Evolutionary conservation across 2,329 filamentous ascomycete genomes (phyloP), one percentile per base, ranked within the genome.

Genomic region (Grosmannia clavigera): DNA sequence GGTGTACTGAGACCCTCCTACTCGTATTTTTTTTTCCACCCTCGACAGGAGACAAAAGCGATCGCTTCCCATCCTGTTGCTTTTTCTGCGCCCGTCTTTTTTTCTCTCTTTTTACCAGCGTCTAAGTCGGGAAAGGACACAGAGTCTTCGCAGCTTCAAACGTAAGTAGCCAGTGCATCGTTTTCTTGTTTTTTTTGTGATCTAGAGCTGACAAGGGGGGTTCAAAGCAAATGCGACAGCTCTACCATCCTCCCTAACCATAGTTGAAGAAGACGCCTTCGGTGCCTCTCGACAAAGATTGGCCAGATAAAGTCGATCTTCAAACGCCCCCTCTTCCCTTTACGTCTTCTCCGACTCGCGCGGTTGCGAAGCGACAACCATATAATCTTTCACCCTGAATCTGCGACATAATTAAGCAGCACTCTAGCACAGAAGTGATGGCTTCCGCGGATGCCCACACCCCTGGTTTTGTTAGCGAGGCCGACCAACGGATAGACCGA

Each of bases 401-500:
- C 19, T 25, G 33, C 53, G 53, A 38, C 22, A 22, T 43, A 43
- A 16, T 55, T 19, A 2, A n/a, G 10, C 10, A 14, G 2, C 6
- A 38, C 19, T 12, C 12, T 16, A 38, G 16, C 31, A 11, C 52
- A 38, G 52, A n/a, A 27, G 22, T n/a, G 19, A 60, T 60, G 59
- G 55, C 59, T 53, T 43, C 59, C 3, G 29, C 59, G 25, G 59
- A 60, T 11, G 14, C 54, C n/a, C 54, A 57, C 43, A 14, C 38
- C n/a, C n/a, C 31, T 33, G 54, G 25, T 12, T 35, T 60, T 22
- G 58, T 52, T 22, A 55, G 29, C 11, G 59, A 60, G 22, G 59
- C 22, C 33, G 55, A 60, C 27, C 59, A 53, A 31, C 58, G 58
- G 29, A 52, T 52, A 3, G 68, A 68, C 57, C 67, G 68, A 50